Percentiles rank a stretch among this genome's conserved stretches.
phyloP scores from a whole-genome alignment of 1,284 basidiomycete species.

The Naganishia liquefaciens region DNA sequence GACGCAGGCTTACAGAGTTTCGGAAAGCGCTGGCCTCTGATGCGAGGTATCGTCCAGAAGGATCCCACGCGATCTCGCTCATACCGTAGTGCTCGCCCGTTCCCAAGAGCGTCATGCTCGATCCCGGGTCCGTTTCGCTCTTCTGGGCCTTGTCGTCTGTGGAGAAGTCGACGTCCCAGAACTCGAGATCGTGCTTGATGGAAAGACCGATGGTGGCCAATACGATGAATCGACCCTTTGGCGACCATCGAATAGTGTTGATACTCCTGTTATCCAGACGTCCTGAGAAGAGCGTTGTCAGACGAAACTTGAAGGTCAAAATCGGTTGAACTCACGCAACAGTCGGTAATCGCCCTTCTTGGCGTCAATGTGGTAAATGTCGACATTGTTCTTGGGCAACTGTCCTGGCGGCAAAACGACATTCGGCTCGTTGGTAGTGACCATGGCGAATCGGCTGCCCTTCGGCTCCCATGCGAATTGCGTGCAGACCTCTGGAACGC shows the following conservation, averaged over 20 bases:
- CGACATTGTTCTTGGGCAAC: slow-evolving; percentile 92
- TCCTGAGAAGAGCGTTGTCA: slow-evolving; percentile 56
- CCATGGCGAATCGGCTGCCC: slow-evolving; percentile 92
- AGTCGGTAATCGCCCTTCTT: slow-evolving; percentile 97
- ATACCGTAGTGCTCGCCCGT: slow-evolving; percentile 97
- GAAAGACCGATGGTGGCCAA: slow-evolving; percentile 93
- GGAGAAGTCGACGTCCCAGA: slow-evolving; percentile 96
- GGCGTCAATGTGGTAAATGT: slow-evolving; percentile 92
- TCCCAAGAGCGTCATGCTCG: slow-evolving; percentile 77
- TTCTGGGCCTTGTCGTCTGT: slow-evolving; percentile 67
- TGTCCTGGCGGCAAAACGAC: slow-evolving; percentile 84
- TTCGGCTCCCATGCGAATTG: slow-evolving; percentile 99
- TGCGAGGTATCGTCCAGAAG: slow-evolving; percentile 88
- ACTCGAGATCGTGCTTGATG: slow-evolving; percentile 95
- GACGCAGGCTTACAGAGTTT: slow-evolving; percentile 67
- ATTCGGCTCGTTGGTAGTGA: slow-evolving; percentile 92
- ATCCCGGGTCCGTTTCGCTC: slow-evolving; percentile 71
- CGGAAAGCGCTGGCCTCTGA: slow-evolving; percentile 95
- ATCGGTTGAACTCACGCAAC: slow-evolving; percentile 61
- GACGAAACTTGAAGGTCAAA: slow-evolving; percentile 38
- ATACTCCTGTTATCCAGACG: slow-evolving; percentile 81
- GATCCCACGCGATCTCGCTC: slow-evolving; percentile 99
- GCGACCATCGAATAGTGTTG: slow-evolving; percentile 97
- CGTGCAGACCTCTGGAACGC: slow-evolving; percentile 77
- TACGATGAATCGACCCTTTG: slow-evolving; percentile 91